phyloP scores from a whole-genome alignment of 129 eudicot genomes.

The Artemisia tridentata region DNA sequence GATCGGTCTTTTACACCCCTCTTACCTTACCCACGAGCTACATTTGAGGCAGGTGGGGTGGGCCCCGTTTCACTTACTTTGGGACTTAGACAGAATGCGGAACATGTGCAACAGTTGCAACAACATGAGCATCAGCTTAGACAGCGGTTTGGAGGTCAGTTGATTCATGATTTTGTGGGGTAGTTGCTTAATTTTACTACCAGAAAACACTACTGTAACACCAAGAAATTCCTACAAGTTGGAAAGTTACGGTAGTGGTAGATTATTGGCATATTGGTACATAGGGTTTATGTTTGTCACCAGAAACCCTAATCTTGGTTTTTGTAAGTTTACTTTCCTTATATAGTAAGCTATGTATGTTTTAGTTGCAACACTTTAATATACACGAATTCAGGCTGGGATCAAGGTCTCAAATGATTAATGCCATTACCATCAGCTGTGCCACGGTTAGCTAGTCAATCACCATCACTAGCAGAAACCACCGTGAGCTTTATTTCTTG shows the following conservation, averaged over 20 bases:
- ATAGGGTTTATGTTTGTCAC: slow-evolving; percentile 16
- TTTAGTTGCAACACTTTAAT: background rate
- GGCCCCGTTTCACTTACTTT: slow-evolving; percentile 78
- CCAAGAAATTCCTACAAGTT: slow-evolving; percentile 24
- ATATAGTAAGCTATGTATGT: slow-evolving; percentile 26
- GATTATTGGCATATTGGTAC: slow-evolving; percentile 32
- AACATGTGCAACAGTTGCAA: slow-evolving; percentile 49
- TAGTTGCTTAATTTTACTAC: slow-evolving; percentile 31
- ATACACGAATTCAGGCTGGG: background rate
- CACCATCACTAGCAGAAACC: too few relatives aligned
- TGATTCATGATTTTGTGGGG: slow-evolving; percentile 78
- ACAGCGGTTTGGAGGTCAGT: slow-evolving; percentile 70
- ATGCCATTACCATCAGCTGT: too few relatives aligned
- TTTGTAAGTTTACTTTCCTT: slow-evolving; percentile 27
- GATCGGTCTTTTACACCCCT: slow-evolving; percentile 56
- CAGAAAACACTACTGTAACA: slow-evolving; percentile 14
- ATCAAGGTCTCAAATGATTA: background rate
- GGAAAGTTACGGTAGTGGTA: slow-evolving; percentile 24
- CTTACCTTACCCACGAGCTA: slow-evolving; percentile 44
- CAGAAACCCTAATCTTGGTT: slow-evolving; percentile 26
- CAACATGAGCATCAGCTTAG: slow-evolving; percentile 52
- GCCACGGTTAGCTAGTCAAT: too few relatives aligned
- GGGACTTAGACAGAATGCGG: slow-evolving; percentile 78
- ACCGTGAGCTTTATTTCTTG: too few relatives aligned
- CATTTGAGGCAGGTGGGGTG: slow-evolving; percentile 55